Evolutionary conservation across 2,329 filamentous ascomycete species (phyloP).

Genomic region (Hymenoscyphus linearis): DNA sequence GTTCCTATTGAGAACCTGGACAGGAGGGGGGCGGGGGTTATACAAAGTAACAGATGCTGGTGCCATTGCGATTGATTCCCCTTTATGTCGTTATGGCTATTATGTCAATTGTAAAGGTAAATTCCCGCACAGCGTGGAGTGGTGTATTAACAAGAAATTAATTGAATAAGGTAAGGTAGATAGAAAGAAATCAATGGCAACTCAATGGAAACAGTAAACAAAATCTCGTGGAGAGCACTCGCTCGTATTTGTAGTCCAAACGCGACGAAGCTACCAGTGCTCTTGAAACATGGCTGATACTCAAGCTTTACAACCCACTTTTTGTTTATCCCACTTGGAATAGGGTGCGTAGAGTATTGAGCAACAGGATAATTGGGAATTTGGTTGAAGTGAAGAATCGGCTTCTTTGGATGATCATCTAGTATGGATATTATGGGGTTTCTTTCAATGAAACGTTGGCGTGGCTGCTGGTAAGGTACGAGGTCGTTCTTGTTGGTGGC

Average conservation of each 20-base stretch:
- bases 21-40: background rate
- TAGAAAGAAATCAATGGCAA: background rate
- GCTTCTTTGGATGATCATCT: no score
- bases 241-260: background rate
- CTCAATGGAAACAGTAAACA: background rate
- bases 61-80: background rate
- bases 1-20: no score
- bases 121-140: background rate
- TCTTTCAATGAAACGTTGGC: background rate
- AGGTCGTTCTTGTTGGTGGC: background rate
- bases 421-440: background rate
- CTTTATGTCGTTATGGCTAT: no score
- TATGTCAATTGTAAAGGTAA: no score
- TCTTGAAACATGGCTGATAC: slow-evolving; percentile 1
- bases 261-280: background rate
- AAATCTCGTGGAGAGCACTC: background rate
- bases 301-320: background rate
- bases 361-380: background rate
- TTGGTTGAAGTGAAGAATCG: no score
- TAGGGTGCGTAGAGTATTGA: background rate
- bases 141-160: background rate
- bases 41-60: background rate
- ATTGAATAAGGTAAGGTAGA: background rate
- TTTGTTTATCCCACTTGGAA: background rate
- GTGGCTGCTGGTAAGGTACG: background rate